Base-by-base conservation (phyloP, 495 filamentous ascomycete species). In the Aspergillus saccharolyticus region DNA sequence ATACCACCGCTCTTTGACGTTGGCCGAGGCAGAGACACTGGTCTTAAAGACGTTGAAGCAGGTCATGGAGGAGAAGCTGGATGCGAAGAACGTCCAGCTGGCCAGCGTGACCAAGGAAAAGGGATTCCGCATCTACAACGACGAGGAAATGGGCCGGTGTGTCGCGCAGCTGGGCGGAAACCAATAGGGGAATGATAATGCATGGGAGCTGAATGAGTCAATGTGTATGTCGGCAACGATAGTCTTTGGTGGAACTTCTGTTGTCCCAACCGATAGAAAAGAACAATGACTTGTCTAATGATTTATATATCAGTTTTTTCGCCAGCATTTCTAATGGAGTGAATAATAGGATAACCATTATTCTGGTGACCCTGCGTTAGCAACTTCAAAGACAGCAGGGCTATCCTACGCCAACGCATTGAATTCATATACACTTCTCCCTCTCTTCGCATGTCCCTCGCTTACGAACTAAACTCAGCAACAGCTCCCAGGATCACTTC, bases 21-120 rank as follows among this genome's bases (percentile, higher is more conserved):
- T 98, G 58, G 76, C 81, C 48, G 94, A 98, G 71, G 94, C 94
- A 19, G 94, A 98, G 76, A 89, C 90, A 2, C 76, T 98, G 62
- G 95, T 97, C 30, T 79, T 98, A 63, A 97, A 97, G 84, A 98
- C 94, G 42, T 74, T 98, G 72, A 98, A 98, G 82, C 94, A 98
- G 78, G 94, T 98, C 53, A 98, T 98, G 94, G 94, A 98, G 78
- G 94, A 98, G 85, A 98, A 97, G 80, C 83, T 98, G 53, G 94
- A 98, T 70, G 80, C 89, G 44, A 97, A 97, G 83, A 98, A 97
- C 68, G 95, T 98, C 63, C 94, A 97, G 81, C 74, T 98, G 62
- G 94, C 94, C 45, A 97, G 91, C 67, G 95, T 97, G 54, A 98
- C 94, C 57, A 96, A 93, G 80, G 92, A 96, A 56, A 91, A 89